Evolutionary conservation across 2,329 filamentous ascomycete species (phyloP), one percentile per base, ranked within the genome.

Genomic region (Phyllosticta citrichinensis): DNA sequence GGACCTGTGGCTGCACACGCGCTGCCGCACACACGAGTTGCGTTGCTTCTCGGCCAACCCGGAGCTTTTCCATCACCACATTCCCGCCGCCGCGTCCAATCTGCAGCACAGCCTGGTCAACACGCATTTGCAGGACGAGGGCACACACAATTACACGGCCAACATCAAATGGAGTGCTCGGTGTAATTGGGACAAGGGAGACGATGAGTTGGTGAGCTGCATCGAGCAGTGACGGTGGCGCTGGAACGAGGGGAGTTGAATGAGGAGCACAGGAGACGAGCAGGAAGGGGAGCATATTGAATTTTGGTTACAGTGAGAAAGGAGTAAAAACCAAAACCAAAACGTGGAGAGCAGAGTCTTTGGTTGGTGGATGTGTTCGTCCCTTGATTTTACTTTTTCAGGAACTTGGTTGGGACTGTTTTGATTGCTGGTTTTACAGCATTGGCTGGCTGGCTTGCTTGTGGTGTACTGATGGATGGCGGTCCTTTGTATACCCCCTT

Each of bases 21-120:
- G 60, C 19, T 64, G 63, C 59, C 60, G 62, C 30, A 52, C 27
- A 20, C 35, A 40, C 25, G 53, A 57, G n/a, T 52, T 64, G 30
- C 55, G 56, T 47, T 64, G 62, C 52, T 53, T 62, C 33, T 60
- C 53, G 24, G 62, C 62, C 19, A 64, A 64, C 57, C 62, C 63
- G 22, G 63, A 64, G 35, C 55, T 64, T 35, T 64, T 64, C 56
- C 63, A 64, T 33, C 63, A 64, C 53, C 62, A 64, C 35, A 30
- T 61, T 11, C 53, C 55, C 5, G 62, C 59, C 5, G 63, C 62
- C 8, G 30, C n/a, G 51, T 35, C 52, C 6, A n/a, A 47, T n/a
- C 12, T 61, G 55, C 54, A 27, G 20, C 20, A 58, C 14, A 64
- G 57, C 14, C 59, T 64, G 1, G 62, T 63, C 22, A 63, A 64